Evolutionary conservation across 192 early-diverging fungal genomes (phyloP).

Genomic region (Dispira simplex): DNA sequence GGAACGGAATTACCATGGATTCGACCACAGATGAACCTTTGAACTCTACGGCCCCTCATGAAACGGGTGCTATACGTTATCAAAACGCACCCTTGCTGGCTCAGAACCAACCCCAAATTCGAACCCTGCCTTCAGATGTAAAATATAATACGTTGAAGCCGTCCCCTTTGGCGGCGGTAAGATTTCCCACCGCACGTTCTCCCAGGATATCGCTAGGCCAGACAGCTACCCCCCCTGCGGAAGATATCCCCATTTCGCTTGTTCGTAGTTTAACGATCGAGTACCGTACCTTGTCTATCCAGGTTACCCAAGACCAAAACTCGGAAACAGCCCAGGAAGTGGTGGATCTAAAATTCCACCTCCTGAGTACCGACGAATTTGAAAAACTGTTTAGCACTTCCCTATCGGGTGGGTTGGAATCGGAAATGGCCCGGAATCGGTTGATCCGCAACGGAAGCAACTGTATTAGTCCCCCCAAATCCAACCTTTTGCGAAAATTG

Average conservation of each 20-base stretch:
- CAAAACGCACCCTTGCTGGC: too few relatives aligned
- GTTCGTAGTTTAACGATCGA: conserved; percentile 13
- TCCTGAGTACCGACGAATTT: neutral
- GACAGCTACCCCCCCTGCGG: neutral
- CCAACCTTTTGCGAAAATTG: conserved; percentile 26
- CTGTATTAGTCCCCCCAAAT: conserved; percentile 15
- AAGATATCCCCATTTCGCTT: neutral
- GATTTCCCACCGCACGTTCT: too few relatives aligned
- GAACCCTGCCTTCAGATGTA: too few relatives aligned
- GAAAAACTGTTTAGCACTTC: conserved; percentile 3
- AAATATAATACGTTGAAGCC: too few relatives aligned
- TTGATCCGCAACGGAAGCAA: conserved; percentile 3
- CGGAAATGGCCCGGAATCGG: neutral
- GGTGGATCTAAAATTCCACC: neutral
- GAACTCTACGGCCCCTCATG: too few relatives aligned
- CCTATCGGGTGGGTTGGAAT: neutral
- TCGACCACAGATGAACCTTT: too few relatives aligned
- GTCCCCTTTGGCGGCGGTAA: too few relatives aligned
- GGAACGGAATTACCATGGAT: too few relatives aligned
- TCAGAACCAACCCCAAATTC: too few relatives aligned
- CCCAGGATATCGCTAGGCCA: too few relatives aligned
- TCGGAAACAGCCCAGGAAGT: too few relatives aligned
- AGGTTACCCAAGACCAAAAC: neutral
- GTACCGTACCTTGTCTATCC: conserved; percentile 12
- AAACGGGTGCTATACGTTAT: too few relatives aligned